Percentiles rank a stretch among this genome's conserved stretches.
These are phyloP conservation scores for Chytriomyces sp. DNA, from an alignment of 192 early-diverging fungal species.

Conservation along the genomic window DNA sequence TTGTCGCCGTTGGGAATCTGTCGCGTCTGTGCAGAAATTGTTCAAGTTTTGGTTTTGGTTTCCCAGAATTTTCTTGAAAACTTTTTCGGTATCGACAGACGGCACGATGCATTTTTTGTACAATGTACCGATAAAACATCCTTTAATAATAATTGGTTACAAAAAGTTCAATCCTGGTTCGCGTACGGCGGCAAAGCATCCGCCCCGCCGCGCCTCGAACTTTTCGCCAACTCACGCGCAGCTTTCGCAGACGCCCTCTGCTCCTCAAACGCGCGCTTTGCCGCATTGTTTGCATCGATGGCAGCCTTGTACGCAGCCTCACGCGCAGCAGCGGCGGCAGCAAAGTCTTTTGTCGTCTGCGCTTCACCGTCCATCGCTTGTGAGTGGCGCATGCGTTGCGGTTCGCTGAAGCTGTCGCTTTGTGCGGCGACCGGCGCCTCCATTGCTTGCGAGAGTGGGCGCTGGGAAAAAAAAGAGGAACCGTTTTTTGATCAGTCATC, in stretches of 20 bases:
- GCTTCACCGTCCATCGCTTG: background rate
- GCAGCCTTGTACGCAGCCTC: slow-evolving; percentile 23
- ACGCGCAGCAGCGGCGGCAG: background rate
- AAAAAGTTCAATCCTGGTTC: background rate
- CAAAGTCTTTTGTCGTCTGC: background rate
- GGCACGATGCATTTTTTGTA: too few species aligned
- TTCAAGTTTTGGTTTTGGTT: too few species aligned
- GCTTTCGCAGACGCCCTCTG: slow-evolving; percentile 4
- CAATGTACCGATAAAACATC: too few species aligned
- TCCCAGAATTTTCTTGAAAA: too few species aligned
- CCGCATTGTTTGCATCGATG: slow-evolving; percentile 18
- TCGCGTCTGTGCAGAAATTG: too few species aligned
- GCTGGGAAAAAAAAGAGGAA: background rate
- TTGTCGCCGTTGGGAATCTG: too few species aligned
- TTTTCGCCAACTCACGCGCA: background rate
- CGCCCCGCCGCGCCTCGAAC: background rate
- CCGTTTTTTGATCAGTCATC: background rate
- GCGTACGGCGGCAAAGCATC: background rate
- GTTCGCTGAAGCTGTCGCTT: too few species aligned
- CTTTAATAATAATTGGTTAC: too few species aligned
- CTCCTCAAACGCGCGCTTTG: slow-evolving; percentile 20
- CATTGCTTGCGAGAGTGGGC: slow-evolving; percentile 6
- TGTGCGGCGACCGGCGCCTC: background rate
- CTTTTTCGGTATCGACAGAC: too few species aligned
- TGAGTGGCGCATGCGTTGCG: background rate